Percentiles rank a stretch among this genome's conserved stretches.
Evolutionary conservation across 208 protist genomes (phyloP).

Genomic region (Trypanosoma theileri): DNA sequence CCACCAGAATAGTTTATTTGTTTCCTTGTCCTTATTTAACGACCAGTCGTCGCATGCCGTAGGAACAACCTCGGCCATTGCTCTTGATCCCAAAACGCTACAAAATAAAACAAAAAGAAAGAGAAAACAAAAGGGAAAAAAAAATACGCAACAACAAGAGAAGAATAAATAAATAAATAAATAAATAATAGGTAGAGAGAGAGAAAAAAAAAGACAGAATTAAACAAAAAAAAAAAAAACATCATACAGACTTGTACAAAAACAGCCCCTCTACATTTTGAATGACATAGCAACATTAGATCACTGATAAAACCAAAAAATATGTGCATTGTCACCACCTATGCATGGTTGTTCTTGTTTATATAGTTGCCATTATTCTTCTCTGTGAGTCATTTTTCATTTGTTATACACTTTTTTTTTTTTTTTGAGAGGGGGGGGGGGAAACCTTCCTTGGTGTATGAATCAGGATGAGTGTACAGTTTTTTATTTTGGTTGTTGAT

Average conservation of each 20-base stretch:
- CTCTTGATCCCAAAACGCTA: neutral
- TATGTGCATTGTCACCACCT: too few relatives aligned
- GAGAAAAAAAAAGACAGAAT: conserved; percentile 27
- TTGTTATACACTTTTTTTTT: too few relatives aligned
- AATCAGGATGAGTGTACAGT: too few relatives aligned
- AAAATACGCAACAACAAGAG: too few relatives aligned
- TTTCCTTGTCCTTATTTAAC: conserved; percentile 53
- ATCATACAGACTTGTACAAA: neutral
- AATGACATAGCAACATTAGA: neutral
- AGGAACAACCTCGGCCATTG: conserved; percentile 35
- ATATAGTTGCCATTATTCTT: too few relatives aligned
- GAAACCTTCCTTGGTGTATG: too few relatives aligned
- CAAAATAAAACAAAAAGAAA: conserved; percentile 1
- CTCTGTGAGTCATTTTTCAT: too few relatives aligned
- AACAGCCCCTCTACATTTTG: too few relatives aligned
- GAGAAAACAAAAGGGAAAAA: neutral
- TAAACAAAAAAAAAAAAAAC: conserved; percentile 4
- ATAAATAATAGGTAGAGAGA: conserved; percentile 21
- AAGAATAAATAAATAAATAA: conserved; percentile 23
- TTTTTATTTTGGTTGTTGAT: too few relatives aligned
- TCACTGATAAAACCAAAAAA: neutral
- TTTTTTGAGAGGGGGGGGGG: too few relatives aligned
- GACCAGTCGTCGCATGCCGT: conserved; percentile 74
- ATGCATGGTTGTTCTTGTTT: too few relatives aligned
- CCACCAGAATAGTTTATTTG: conserved; percentile 68